Conservation (phyloP, 192 early-diverging fungal genomes). For the Umbelopsis ramanniana region DNA sequence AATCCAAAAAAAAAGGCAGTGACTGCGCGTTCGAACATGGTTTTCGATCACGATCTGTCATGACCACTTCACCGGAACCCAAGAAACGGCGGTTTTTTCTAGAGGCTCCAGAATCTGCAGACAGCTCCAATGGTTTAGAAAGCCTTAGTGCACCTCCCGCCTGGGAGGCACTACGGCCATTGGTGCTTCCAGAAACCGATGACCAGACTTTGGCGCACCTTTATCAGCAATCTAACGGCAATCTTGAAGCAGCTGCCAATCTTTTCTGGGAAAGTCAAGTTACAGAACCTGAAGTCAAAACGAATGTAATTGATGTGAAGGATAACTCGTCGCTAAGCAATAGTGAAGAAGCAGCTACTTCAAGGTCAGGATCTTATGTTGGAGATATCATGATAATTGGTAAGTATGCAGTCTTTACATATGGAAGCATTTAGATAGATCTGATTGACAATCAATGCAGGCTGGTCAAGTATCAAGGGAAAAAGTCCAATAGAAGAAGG, state of each 20-base stretch:
- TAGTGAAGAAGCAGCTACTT: background rate
- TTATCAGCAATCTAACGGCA: constrained; percentile 39
- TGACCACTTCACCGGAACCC: background rate
- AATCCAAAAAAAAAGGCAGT: background rate
- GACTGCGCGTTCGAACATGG: background rate
- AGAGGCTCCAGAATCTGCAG: background rate
- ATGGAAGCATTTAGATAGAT: constrained; percentile 1
- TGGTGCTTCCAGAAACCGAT: constrained; percentile 4
- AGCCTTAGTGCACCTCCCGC: background rate
- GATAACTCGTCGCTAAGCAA: background rate
- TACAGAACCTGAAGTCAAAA: constrained; percentile 13
- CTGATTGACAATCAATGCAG: constrained; percentile 25
- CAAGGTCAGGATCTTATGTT: constrained; percentile 20
- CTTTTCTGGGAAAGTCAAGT: constrained; percentile 42
- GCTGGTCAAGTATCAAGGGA: constrained; percentile 49
- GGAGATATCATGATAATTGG: constrained; percentile 30
- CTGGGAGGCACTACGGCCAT: background rate
- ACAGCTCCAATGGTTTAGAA: background rate
- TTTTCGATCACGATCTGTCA: background rate
- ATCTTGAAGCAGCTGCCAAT: constrained; percentile 49
- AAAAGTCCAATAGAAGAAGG: constrained; percentile 44
- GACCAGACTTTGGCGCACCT: constrained; percentile 37
- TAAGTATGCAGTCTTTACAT: background rate
- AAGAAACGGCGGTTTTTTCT: constrained; percentile 17
- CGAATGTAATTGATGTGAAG: background rate